Percentiles rank a stretch among this genome's conserved stretches.
These are phyloP conservation scores for Agaricus subrufescens DNA, from an alignment of 768 basidiomycete species.

Conservation along the genomic window DNA sequence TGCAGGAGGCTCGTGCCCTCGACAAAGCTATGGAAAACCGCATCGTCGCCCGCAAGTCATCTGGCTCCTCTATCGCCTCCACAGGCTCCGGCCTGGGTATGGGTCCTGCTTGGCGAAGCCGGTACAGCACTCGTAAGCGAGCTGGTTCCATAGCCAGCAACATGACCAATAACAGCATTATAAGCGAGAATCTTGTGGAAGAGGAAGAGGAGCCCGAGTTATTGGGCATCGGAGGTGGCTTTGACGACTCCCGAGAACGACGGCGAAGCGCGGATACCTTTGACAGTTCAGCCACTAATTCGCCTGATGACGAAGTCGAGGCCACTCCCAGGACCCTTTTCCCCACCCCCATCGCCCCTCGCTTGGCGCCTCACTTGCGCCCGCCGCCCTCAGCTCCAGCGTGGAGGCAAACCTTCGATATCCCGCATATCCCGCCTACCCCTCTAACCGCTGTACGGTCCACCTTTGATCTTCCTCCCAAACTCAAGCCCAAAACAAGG, in stretches of 20 bases:
- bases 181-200: constrained; percentile 79
- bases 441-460: constrained; percentile 50
- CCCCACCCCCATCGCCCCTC: constrained; percentile 19
- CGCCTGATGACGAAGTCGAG: constrained; percentile 39
- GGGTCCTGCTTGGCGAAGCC: constrained; percentile 61
- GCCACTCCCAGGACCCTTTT: constrained; percentile 22
- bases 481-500: constrained; percentile 39
- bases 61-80: constrained; percentile 58
- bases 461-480: constrained; percentile 40
- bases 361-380: constrained; percentile 21
- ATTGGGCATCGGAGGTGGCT: constrained; percentile 64
- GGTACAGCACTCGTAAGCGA: constrained; percentile 63
- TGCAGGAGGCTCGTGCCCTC: constrained; percentile 76
- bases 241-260: constrained; percentile 42
- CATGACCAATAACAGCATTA: constrained; percentile 57
- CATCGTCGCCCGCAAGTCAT: constrained; percentile 67
- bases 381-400: constrained; percentile 50
- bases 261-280: constrained; percentile 29
- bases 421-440: constrained; percentile 43
- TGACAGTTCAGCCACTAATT: constrained; percentile 36
- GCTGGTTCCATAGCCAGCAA: constrained; percentile 74
- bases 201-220: constrained; percentile 77
- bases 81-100: constrained; percentile 55
- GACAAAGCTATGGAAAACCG: constrained; percentile 89
- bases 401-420: constrained; percentile 54